Evolutionary conservation across 2,329 filamentous ascomycete genomes (phyloP).

Genomic region (Lasiodiplodia theobromae): DNA sequence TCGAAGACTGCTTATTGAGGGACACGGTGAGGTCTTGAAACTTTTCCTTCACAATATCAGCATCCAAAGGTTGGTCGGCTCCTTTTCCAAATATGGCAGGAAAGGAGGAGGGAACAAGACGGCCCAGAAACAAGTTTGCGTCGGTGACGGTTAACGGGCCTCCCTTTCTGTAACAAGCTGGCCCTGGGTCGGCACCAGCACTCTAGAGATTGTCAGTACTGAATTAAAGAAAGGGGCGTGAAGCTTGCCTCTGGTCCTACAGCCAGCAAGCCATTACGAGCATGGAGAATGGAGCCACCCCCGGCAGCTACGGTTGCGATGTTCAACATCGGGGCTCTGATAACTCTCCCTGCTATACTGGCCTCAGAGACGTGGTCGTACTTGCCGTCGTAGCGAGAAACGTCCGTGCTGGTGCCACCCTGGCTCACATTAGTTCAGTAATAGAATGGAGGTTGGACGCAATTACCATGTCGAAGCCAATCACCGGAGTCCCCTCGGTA

Average conservation of each 20-base stretch:
- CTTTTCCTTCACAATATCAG: constrained; percentile 49
- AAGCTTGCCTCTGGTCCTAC: constrained; percentile 76
- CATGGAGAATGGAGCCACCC: constrained; percentile 84
- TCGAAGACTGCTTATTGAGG: constrained; percentile 37
- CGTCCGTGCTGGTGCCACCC: constrained; percentile 44
- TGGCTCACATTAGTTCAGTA: background rate
- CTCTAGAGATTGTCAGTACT: constrained; percentile 10
- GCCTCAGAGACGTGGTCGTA: constrained; percentile 44
- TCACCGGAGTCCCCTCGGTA: constrained; percentile 36
- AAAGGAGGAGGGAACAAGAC: constrained; percentile 41
- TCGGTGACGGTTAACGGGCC: constrained; percentile 46
- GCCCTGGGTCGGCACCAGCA: constrained; percentile 48
- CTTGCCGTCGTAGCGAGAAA: constrained; percentile 42
- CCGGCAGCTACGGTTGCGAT: constrained; percentile 50
- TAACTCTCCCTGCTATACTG: constrained; percentile 40
- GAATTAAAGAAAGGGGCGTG: too few relatives aligned
- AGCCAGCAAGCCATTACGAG: constrained; percentile 86
- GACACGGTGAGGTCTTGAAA: constrained; percentile 53
- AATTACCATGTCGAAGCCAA: constrained; percentile 39
- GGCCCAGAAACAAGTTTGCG: constrained; percentile 44
- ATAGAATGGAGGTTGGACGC: background rate
- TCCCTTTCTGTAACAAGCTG: constrained; percentile 45
- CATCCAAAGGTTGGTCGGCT: constrained; percentile 49
- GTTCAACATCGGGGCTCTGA: constrained; percentile 42
- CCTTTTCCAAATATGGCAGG: constrained; percentile 44